Percentiles rank a stretch among this genome's conserved stretches.
Conservation (phyloP, 1,284 basidiomycete genomes). For the Chiua sp. region DNA sequence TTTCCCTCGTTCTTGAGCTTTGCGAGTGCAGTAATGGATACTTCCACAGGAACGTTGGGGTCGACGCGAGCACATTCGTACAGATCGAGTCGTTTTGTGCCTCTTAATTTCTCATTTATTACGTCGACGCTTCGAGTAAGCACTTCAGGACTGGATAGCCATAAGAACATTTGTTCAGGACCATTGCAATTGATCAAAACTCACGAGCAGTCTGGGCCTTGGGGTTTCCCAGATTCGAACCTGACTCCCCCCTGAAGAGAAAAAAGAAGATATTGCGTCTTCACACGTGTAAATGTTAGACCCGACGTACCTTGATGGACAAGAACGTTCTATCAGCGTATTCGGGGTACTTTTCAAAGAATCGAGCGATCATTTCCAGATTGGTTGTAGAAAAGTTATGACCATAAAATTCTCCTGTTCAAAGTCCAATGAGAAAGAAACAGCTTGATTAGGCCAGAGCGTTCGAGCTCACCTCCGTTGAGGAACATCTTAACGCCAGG, state of each 20-base stretch:
- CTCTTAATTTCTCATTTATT: conserved; percentile 47
- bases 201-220: no score
- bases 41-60: conserved; percentile 41
- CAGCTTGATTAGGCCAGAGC: no score
- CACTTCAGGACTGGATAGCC: no score
- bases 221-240: no score
- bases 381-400: conserved; percentile 41
- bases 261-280: no score
- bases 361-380: conserved; percentile 48
- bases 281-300: no score
- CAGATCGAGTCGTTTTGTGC: conserved; percentile 54
- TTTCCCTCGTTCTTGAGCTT: conserved; percentile 47
- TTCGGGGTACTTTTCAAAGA: conserved; percentile 57
- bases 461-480: conserved; percentile 44
- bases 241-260: no score
- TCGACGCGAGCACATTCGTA: conserved; percentile 42
- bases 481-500: conserved; percentile 52
- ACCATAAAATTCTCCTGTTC: conserved; percentile 39
- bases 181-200: no score
- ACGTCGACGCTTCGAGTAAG: conserved; percentile 42
- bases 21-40: conserved; percentile 37
- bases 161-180: no score
- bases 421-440: no score
- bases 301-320: conserved; percentile 40
- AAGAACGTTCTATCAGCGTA: conserved; percentile 55